Base-by-base conservation (phyloP, 202 grass and related monocot species). In the Zoysia matrella region DNA sequence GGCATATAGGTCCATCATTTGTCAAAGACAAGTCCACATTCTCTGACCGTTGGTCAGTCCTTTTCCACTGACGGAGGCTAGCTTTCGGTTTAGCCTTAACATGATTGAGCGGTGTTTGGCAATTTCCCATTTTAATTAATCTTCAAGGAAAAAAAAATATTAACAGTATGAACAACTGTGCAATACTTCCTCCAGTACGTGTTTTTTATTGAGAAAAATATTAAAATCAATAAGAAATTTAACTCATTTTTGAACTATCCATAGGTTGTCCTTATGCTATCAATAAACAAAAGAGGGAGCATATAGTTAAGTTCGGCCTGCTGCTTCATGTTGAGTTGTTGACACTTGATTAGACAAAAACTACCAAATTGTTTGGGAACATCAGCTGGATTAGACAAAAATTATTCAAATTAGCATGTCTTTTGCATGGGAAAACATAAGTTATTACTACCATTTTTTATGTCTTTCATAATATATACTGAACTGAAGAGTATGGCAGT, bases 1-100 rank as follows among this genome's bases (percentile, higher is more conserved):
- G 10, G 1, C 40, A 4, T 10, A 47, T 36, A 36, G 15, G 66
- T 41, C 16, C 45, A 69, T 42, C 7, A n/a, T 56, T 56, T 40
- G 76, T 84, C 65, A 50, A 58, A 5, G 76, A 80, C 49, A 65
- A 49, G 43, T 84, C 71, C 14, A 52, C 45, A 66, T 16, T 7
- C 49, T 36, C 43, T 65, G 71, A 51, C 86, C 55, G 70, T 50
- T 88, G 71, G 9, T 44, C 76, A 42, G 71, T 84, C 86, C 55
- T 74, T 84, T 64, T 70, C 57, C 81, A 65, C 76, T 9, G 52
- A 57, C 56, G 30, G 7, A 45, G 49, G 11, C 3, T 12, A 4
- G 51, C 0, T 0, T 4, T 0, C 30, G 65, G 15, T 36, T 55
- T 56, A 64, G 30, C 18, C 11, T 47, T 73, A 62, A 61, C 73